Base-by-base conservation (phyloP, 108 stramenopile species). In the Nitzschia sp. region DNA sequence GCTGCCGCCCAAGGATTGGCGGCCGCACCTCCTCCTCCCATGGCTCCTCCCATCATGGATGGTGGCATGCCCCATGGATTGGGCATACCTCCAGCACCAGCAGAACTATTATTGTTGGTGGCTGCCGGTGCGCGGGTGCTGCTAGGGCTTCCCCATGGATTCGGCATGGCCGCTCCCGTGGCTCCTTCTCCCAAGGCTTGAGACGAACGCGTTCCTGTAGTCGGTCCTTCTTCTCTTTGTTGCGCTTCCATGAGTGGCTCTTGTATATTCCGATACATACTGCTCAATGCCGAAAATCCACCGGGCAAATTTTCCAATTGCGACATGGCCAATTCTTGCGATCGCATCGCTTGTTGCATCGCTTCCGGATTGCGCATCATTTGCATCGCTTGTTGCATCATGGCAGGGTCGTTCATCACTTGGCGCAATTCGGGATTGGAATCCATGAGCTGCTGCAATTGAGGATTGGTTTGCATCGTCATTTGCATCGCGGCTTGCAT, bases 211-310 rank as follows among this genome's bases (percentile, higher is more conserved):
- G 41, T 54, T 27, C 35, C 21, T 22, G 28, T 1, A 31, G 45
- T 19, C 44, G 29, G 30, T 22, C 1, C 35, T 44, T 22, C 22
- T 35, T 3, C 33, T 21, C 4, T 78, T 22, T 68, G 56, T 25
- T 71, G 76, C 58, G 94, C 95, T 56, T 97, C 95, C 90, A 96
- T 94, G 88, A 97, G 85, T 9, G 97, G 97, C 66, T 93, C 96
- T 71, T 97, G 96, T 13, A 96, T 82, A 35, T 98, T 90, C 54
- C 87, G 78, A 78, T 96, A 99, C 94, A 98, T 96, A 55, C 94
- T 88, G 52, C 81, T 61, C 45, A 99, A 66, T 2, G 98, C 98
- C 53, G 79, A 83, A 69, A 96, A 96, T 13, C 98, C 98, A 2
- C 92, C 98, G 0, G 97, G 97, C 66, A 95, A 88, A 61, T 92